Percentiles rank a stretch among this genome's conserved stretches.
phyloP scores from a whole-genome alignment of 2,329 filamentous ascomycete species.

The Intubia oerlemansii region DNA sequence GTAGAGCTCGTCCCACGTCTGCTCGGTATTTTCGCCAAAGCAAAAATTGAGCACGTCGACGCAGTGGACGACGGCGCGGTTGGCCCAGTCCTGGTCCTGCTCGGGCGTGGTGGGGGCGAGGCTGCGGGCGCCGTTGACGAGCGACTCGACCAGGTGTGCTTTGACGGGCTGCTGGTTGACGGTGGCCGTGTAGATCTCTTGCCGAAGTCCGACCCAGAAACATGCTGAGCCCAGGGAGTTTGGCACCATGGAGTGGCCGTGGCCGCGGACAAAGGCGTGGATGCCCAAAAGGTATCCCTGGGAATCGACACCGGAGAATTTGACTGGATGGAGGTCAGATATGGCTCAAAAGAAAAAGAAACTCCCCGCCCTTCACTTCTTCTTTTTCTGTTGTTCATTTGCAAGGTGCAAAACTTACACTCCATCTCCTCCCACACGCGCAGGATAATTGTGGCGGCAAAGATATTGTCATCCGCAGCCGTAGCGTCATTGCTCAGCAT shows the following conservation, averaged over 20 bases:
- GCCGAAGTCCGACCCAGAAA: constrained; percentile 34
- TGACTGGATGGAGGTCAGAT: no score
- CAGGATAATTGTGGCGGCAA: constrained; percentile 33
- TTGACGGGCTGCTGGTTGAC: constrained; percentile 23
- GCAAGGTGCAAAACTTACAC: constrained; percentile 8
- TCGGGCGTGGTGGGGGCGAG: constrained; percentile 20
- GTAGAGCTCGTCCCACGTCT: constrained; percentile 21
- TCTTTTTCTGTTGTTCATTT: no score
- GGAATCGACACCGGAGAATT: constrained; percentile 19
- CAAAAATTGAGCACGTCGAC: constrained; percentile 44
- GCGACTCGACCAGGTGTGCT: constrained; percentile 25
- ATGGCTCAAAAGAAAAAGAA: no score
- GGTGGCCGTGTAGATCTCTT: constrained; percentile 36
- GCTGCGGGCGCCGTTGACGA: constrained; percentile 23
- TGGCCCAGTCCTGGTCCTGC: constrained; percentile 36
- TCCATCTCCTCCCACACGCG: constrained; percentile 34
- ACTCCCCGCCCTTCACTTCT: no score
- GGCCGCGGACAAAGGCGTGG: constrained; percentile 23
- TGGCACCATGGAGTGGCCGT: constrained; percentile 18
- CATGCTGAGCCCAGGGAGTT: constrained; percentile 26
- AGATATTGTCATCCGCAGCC: constrained; percentile 25
- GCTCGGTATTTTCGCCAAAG: constrained; percentile 22
- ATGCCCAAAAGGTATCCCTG: constrained; percentile 26
- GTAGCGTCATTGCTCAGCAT: constrained; percentile 20
- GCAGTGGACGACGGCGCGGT: constrained; percentile 37